Evolutionary conservation across 192 early-diverging fungal species (phyloP).

Genomic region (Entomortierella chlamydospora): DNA sequence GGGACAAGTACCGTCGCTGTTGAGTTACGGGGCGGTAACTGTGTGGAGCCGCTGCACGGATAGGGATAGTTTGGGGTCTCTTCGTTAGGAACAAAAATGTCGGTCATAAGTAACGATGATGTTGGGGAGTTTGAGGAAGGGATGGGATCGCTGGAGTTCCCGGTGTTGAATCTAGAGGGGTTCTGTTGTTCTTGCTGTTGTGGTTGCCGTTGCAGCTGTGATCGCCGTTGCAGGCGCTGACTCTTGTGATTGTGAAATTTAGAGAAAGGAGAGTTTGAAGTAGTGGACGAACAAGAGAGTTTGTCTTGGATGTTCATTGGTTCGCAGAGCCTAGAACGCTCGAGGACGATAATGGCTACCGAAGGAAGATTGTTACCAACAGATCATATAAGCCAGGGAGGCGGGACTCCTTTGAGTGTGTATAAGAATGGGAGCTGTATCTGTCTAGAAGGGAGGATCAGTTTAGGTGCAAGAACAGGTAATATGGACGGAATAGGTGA

Average conservation of each 20-base stretch:
- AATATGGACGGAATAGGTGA: neutral
- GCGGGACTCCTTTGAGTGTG: neutral
- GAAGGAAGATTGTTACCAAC: neutral
- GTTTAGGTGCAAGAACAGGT: neutral
- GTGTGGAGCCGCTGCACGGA: neutral
- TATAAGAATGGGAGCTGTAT: neutral
- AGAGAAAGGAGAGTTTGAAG: neutral
- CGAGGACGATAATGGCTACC: neutral
- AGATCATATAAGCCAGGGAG: slow-evolving; percentile 1
- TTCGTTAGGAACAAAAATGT: neutral
- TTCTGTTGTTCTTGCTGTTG: no score
- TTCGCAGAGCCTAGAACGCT: slow-evolving; percentile 18
- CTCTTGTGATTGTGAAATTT: neutral
- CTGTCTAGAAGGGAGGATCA: neutral
- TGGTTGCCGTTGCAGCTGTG: neutral
- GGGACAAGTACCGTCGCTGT: neutral
- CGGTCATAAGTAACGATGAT: neutral
- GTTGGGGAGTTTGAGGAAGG: neutral
- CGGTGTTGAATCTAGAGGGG: neutral
- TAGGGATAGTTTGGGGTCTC: neutral
- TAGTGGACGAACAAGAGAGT: neutral
- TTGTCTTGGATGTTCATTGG: slow-evolving; percentile 13
- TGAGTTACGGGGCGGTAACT: neutral
- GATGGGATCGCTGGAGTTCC: neutral
- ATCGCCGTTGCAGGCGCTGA: neutral